These are phyloP conservation scores for Friedmanniomyces simplex DNA, from an alignment of 495 filamentous ascomycete genomes.

Conservation along the genomic window DNA sequence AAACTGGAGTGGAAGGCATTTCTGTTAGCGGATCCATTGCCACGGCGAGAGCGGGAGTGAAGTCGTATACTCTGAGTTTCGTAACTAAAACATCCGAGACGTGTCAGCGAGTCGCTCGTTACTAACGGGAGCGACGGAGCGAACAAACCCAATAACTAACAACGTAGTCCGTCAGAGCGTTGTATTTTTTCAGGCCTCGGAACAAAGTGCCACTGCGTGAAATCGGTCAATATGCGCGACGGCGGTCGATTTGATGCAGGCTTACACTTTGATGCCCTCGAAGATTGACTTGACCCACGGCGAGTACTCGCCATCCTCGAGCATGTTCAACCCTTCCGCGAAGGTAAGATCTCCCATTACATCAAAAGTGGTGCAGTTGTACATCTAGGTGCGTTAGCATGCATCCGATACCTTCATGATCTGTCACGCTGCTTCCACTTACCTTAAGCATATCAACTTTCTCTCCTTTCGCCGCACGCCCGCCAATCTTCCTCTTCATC, in stretches of 20 bases:
- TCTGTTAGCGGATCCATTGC: no score
- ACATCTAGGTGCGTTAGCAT: no score
- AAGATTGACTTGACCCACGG: conserved; percentile 28
- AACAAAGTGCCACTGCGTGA: background rate
- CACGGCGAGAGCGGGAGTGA: no score
- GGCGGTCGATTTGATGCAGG: background rate
- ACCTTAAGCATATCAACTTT: conserved; percentile 22
- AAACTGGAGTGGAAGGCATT: no score
- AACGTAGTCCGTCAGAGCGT: conserved; percentile 13
- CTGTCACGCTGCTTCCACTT: no score
- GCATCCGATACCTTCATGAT: no score
- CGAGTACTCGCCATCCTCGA: conserved; percentile 21
- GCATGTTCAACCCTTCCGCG: conserved; percentile 29
- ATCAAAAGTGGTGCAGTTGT: conserved; percentile 30
- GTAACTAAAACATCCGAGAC: background rate
- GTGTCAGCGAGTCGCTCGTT: background rate
- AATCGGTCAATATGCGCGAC: background rate
- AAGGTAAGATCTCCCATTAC: conserved; percentile 32
- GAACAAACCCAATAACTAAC: background rate
- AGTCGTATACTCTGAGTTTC: background rate
- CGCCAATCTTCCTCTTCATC: conserved; percentile 22
- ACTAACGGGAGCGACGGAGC: background rate
- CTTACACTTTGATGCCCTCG: conserved; percentile 21
- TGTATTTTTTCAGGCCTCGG: conserved; percentile 16
- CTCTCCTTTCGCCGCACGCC: conserved; percentile 10